Evolutionary conservation across 306 rosid genomes (phyloP), one percentile per base, ranked within the genome.

Genomic region (Argentina anserina): DNA sequence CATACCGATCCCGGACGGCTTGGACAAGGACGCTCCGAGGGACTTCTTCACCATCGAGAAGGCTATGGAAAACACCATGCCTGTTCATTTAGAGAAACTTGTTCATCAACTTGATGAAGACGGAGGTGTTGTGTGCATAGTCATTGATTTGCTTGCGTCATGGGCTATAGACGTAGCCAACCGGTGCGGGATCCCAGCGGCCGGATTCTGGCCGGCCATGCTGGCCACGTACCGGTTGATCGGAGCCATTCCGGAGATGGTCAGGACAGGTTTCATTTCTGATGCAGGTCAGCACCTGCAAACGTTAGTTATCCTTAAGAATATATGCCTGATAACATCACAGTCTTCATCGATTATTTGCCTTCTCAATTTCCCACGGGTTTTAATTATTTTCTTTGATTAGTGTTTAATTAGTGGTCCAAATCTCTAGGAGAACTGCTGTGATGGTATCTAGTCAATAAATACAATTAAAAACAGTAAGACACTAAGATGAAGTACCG

Each of bases 201-300:
- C 88, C 12, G 98, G 97, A 7, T 93, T 89, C 73, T 93, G 97
- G 98, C 96, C 98, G 25, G 97, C 82, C 81, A 91, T 93, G 98
- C 69, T 89, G 12, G 81, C 97, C 14, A 13, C 97, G 0, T 91
- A 91, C 72, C 84, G 80, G 4, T 47, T 93, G 55, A 70, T 93
- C 28, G 31, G 78, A 7, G 47, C 92, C 79, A 81, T 91, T 9
- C 97, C 97, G 25, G 74, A 82, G 23, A 62, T 93, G 91, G 62
- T 85, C 47, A 66, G 53, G 0, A 47, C 42, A 17, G 79, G 86
- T 63, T 76, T 86, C 78, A 81, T 93, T 72, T 87, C 92, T 50
- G 83, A 89, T 37, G 21, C 90, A 73, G 98, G 98, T 92, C 23
- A 40, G 71, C 65, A 18, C 36, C 64, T 43, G 20, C 31, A 21